Evolutionary conservation across 257 asterid genomes (phyloP).

Genomic region (Solanum clarkiae): DNA sequence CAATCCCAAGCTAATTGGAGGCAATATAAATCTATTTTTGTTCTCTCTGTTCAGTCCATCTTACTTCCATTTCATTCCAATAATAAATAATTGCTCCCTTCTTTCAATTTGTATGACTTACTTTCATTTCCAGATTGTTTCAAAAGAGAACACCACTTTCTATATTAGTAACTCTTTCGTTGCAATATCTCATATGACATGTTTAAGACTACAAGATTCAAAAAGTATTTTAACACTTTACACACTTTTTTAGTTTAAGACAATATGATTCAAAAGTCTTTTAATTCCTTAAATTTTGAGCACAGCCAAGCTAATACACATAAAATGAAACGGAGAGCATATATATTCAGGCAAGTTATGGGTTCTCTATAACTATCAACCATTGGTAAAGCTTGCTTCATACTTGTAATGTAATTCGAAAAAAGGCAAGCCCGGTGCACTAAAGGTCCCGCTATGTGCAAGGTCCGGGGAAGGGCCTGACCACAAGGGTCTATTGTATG

Average conservation of each 20-base stretch:
- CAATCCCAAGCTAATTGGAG: background rate
- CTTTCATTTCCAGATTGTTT: background rate
- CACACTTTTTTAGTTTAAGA: background rate
- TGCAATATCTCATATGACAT: background rate
- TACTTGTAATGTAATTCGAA: background rate
- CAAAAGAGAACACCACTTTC: background rate
- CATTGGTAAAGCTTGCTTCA: background rate
- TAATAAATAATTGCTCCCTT: no score
- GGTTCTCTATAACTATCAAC: background rate
- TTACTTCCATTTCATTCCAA: no score
- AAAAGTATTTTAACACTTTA: background rate
- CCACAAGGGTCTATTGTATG: no score
- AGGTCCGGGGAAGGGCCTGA: no score
- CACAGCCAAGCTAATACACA: background rate
- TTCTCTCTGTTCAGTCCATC: background rate
- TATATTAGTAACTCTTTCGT: background rate
- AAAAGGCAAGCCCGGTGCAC: background rate
- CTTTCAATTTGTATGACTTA: no score
- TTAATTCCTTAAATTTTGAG: background rate
- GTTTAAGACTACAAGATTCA: conserved; percentile 1
- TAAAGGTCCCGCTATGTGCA: no score
- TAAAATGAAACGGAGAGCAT: background rate
- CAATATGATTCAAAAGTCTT: background rate
- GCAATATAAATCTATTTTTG: background rate
- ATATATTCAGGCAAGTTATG: background rate